Conservation (phyloP, 306 rosid genomes). For the Herpetospermum pedunculosum region DNA sequence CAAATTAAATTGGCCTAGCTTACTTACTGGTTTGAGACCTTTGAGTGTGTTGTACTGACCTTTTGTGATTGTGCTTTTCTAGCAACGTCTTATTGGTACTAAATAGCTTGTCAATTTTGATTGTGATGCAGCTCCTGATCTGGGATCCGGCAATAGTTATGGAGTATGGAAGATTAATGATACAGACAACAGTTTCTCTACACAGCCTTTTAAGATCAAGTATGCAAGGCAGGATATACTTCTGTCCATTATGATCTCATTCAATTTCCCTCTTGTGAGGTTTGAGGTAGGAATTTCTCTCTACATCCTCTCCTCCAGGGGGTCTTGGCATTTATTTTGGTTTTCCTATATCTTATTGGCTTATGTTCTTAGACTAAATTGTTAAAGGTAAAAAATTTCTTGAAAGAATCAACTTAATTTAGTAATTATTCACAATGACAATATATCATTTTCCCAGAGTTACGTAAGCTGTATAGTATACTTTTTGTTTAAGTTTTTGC, state of each 20-base stretch:
- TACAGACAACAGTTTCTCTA: constrained; percentile 80
- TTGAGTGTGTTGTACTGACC: background rate
- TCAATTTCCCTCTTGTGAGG: constrained; percentile 42
- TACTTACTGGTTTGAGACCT: background rate
- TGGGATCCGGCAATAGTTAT: constrained; percentile 42
- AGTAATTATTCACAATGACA: background rate
- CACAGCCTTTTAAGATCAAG: constrained; percentile 79
- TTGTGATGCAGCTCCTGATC: constrained; percentile 58
- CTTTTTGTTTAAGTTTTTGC: background rate
- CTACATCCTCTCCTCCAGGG: background rate
- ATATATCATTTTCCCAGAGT: background rate
- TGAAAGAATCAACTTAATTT: background rate
- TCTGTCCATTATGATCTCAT: constrained; percentile 71
- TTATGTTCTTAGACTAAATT: background rate
- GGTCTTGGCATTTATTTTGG: background rate
- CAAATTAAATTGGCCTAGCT: background rate
- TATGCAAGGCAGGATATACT: constrained; percentile 79
- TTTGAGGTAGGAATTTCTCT: constrained; percentile 45
- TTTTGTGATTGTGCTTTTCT: background rate
- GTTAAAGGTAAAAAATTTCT: background rate
- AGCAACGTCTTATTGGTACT: background rate
- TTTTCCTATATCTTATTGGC: background rate
- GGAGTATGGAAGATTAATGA: constrained; percentile 90
- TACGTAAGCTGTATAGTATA: background rate
- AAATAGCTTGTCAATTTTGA: constrained; percentile 1